Evolutionary conservation across 108 stramenopile species (phyloP), one percentile per base, ranked within the genome.

Genomic region (Mediolabrus comicus): DNA sequence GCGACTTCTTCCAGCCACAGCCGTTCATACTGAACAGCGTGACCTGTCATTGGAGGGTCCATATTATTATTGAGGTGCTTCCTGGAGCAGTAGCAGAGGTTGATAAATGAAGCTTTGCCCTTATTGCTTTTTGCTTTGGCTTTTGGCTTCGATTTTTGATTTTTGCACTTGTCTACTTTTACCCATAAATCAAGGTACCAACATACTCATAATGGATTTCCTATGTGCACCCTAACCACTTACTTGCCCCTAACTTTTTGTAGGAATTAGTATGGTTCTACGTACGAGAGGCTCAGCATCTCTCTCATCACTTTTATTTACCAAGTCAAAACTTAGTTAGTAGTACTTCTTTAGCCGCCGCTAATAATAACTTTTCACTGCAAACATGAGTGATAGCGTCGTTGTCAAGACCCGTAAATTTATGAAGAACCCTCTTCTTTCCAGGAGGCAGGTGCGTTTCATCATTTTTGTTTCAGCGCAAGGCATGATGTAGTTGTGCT

Each of bases 371-470:
- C 51, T n/a, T n/a, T n/a, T n/a, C n/a, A n/a, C n/a, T 12, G 22
- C 58, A n/a, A 81, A 24, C 73, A 85, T 85, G 84, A 66, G 74
- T 24, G 84, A 84, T 66, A 89, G 95, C 68, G 97, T 99, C 72
- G 89, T 95, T 57, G 90, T 99, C 60, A 95, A 98, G 85, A 97
- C 97, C 54, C 95, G 97, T 59, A 99, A 99, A 88, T 98, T 98
- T 84, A 95, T 96, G 84, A 81, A 91, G 65, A 99, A 99, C 83
- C 92, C 98, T 19, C 96, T 99, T 65, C 92, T 98, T 32, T 81
- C 95, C 63, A 81, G 99, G 68, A 94, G 94, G 79, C 97, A 99
- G 96, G 93, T 95, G 77, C 71, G 93, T 90, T 30, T 6, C 38
- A 33, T 62, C 17, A 14, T 49, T 25, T 2, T 9, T 31, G 10